Base-by-base conservation (phyloP, 2,329 filamentous ascomycete species). In the Epichloe elymi region DNA sequence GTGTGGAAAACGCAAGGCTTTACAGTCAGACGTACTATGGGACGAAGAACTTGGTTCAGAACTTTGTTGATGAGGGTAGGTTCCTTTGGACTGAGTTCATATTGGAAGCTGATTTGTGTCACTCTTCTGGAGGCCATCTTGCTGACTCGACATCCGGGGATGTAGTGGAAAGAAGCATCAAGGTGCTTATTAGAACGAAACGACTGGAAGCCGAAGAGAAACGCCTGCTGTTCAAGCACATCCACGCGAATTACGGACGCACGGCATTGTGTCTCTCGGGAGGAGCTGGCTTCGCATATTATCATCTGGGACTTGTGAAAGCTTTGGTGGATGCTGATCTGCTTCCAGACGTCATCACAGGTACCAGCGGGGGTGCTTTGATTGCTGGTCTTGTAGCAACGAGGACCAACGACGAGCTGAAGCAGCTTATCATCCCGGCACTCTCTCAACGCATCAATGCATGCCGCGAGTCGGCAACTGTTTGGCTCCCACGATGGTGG, bases 11-110 rank as follows among this genome's bases (percentile, higher is more conserved):
- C 60, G 82, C 91, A 10, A 79, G 88, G 50, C 70, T 98, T n/a
- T 98, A 98, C 65, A 95, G 88, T 60, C 90, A 97, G 70, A 95
- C 91, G 3, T 98, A 98, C 64, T 95, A 89, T 59, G 93, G 93
- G 35, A 97, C 93, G n/a, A 98, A 98, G 67, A 81, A 93, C 54
- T 69, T 96, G 56, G 87, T 95, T 33, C 93, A 97, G 67, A 82
- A 83, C 51, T 97, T 91, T 62, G 73, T 95, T 43, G 88, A 96
- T 54, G 90, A 97, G 68, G 75, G 82, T 83, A 66, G 60, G 72
- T 61, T 23, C 44, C 11, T 26, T 50, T 11, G 19, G 8, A 17
- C 19, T 17, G 11, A 42, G 12, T 19, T 35, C 15, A 35, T 35
- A 20, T 38, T 4, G 10, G 5, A 23, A 23, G 8, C 20, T 14